Evolutionary conservation across 257 asterid genomes (phyloP).

Genomic region (Rehmannia glutinosa): DNA sequence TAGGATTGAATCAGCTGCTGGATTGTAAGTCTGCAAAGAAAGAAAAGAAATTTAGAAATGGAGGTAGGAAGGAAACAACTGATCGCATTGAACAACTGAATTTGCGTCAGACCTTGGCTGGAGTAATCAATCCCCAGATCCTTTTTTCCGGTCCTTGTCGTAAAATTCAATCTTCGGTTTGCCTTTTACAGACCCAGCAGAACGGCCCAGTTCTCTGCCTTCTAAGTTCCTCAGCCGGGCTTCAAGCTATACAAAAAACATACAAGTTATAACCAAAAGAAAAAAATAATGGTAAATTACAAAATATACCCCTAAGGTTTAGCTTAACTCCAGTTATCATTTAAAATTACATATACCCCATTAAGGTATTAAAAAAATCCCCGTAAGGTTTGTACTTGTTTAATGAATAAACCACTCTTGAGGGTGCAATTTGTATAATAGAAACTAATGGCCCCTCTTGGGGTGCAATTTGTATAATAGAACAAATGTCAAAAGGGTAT

Average conservation of each 20-base stretch:
- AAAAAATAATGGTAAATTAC: not conserved
- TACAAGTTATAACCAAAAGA: not conserved
- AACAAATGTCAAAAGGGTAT: too few relatives aligned
- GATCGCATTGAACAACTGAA: not conserved
- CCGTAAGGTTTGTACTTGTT: too few relatives aligned
- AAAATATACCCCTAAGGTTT: too few relatives aligned
- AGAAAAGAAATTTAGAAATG: not conserved
- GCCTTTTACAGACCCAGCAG: slow-evolving; percentile 85
- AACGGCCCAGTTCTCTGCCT: slow-evolving; percentile 58
- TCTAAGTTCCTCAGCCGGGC: slow-evolving; percentile 71
- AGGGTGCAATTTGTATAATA: too few relatives aligned
- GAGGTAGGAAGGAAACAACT: not conserved
- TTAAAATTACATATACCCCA: too few relatives aligned
- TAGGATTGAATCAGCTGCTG: slow-evolving; percentile 66
- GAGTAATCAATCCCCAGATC: slow-evolving; percentile 68
- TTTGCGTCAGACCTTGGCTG: slow-evolving; percentile 44
- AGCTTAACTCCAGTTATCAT: too few relatives aligned
- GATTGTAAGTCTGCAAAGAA: slow-evolving; percentile 58
- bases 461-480: too few relatives aligned
- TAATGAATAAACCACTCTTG: too few relatives aligned
- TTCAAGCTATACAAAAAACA: slow-evolving; percentile 48
- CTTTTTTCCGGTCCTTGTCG: slow-evolving; percentile 79
- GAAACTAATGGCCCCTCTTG: too few relatives aligned
- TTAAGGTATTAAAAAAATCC: too few relatives aligned
- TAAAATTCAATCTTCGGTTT: slow-evolving; percentile 79